Conservation (phyloP, 306 rosid species). For the Canavalia ensiformis region DNA sequence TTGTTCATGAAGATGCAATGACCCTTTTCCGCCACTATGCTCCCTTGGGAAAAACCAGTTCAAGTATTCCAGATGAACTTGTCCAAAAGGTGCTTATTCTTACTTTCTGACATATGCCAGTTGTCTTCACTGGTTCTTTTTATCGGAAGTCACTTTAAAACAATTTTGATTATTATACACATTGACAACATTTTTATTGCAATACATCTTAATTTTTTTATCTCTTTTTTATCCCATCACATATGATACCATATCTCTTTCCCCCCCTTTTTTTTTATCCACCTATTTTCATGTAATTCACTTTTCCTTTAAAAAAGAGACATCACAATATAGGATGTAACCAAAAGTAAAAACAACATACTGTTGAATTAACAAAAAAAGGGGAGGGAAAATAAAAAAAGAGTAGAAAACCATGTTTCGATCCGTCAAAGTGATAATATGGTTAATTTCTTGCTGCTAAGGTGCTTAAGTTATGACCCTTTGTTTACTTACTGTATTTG, state of each 20-base stretch:
- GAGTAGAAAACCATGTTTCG: not conserved
- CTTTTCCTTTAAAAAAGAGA: no score
- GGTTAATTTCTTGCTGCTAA: not conserved
- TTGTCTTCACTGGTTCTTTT: not conserved
- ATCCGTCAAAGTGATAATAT: not conserved
- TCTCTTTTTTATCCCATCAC: no score
- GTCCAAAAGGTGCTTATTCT: conserved; percentile 55
- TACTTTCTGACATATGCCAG: not conserved
- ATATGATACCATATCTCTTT: no score
- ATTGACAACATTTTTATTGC: no score
- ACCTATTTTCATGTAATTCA: no score
- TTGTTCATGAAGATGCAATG: conserved; percentile 56
- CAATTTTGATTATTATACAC: no score
- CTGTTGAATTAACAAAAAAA: not conserved
- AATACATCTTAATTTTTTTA: no score
- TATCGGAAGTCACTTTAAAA: not conserved
- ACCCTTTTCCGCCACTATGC: conserved; percentile 63
- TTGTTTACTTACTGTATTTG: not conserved
- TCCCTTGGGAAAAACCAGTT: conserved; percentile 10
- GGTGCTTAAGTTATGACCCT: no score
- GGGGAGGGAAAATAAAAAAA: no score
- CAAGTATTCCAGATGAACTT: conserved; percentile 34
- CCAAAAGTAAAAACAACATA: no score
- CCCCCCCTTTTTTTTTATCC: no score
- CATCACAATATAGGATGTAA: no score